Evolutionary conservation across 2,329 filamentous ascomycete genomes (phyloP), one percentile per base, ranked within the genome.

Genomic region (Zasmidium citrigriseum): DNA sequence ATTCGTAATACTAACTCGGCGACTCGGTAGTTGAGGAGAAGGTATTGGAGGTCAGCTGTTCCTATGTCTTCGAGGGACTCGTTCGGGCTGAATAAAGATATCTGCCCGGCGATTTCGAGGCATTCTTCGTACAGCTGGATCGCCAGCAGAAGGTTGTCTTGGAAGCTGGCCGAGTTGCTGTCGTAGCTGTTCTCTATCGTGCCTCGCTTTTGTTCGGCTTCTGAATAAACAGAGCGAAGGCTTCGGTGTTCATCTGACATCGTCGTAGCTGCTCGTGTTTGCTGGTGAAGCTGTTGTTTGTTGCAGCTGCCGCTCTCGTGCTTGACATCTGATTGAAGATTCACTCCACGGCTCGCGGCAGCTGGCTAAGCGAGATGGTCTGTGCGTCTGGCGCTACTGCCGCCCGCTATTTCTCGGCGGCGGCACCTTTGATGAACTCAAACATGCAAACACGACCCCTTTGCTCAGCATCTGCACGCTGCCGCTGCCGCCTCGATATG

Each of bases 71-170:
- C 95, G 41, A 93, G 76, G 0, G 85, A 83, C 75, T 99, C 95
- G 75, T 99, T 99, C 34, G 87, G 82, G 66, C 91, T 96, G 82
- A 98, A 98, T 54, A 99, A 80, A 0, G 90, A 88, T 23, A 95
- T 80, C 59, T 86, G 82, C 64, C 85, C 80, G 63, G 90, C 85
- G 56, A 90, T 84, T 59, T 84, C 79, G 58, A 89, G 80, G 73
- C 90, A 93, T 73, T 89, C 81, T 68, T 89, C 81, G 76, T 96
- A 93, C 54, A 86, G 83, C 63, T 83, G 76, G 66, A 96, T 85
- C 44, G 90, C 85, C 41, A 81, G 76, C 59, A 80, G 79, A 65
- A 96, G 82, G 67, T 86, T 86, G 64, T 88, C 82, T 70, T 86
- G 85, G 76, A 89, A 93, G 55, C 79, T 75, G 29, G 86, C 78